Base-by-base conservation (phyloP, 2,329 filamentous ascomycete species). In the Hyphodiscus sp. region DNA sequence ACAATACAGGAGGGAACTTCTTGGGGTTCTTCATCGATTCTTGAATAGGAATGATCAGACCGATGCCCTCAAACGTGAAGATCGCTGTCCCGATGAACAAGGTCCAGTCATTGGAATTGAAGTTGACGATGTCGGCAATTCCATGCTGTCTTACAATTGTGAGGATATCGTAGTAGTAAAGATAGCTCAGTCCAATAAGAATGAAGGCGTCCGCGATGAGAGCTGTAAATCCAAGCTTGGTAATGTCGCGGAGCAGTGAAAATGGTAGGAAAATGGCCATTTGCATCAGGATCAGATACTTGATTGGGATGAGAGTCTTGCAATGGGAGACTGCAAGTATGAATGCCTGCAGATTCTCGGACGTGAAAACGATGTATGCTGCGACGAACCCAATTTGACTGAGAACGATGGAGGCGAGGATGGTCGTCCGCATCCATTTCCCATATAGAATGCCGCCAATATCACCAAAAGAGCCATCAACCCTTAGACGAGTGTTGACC, bases 81-180 rank as follows among this genome's bases (percentile, higher is more conserved):
- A 99, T 97, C 26, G 95, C 94, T 0, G 95, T 99, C 57, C 94
- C 95, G 64, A 99, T 99, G 70, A 99, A 97, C 4, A 99, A 79
- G 0, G 94, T 96, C 94, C 95, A 99, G 69, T 91, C 86, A 56
- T 87, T 83, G 42, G 86, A 72, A 74, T 99, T 99, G 78, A 99
- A 97, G 65, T 87, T 79, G 62, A 87, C 81, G 65, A 97, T 91
- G 68, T 99, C 94, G 5, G 90, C 80, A 20, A 96, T 73, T 13
- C 90, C 90, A 53, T 80, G 74, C 51, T 89, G 78, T 47, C 74
- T 76, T 58, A 83, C 83, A 49, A 99, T 84, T 1, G 92, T 96
- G 61, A 87, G 75, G 58, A 97, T 79, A 67, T 97, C 94, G 72
- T 91, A 97, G 74, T 96, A 97, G 69, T 96, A 95, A 42, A 99